A percentile compares a stretch with the other conserved stretches of the same genome.
These are phyloP conservation scores for Cytospora leucostoma DNA, from an alignment of 2,329 filamentous ascomycete species.

Conservation along the genomic window DNA sequence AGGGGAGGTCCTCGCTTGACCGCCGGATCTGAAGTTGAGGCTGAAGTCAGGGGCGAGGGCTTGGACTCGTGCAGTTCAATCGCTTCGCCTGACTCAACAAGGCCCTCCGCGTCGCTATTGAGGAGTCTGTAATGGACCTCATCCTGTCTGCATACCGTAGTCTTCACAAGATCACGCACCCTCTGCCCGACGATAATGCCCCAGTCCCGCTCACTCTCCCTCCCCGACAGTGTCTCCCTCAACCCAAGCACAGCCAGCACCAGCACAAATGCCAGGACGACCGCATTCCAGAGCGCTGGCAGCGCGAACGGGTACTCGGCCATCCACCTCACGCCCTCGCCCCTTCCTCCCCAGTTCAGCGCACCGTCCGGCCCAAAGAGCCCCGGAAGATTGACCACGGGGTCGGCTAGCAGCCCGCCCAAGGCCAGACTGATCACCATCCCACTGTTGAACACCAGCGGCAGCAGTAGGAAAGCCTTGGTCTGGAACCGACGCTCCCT, in stretches of 20 bases:
- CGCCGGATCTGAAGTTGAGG: neutral
- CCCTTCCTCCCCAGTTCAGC: slow-evolving; percentile 36
- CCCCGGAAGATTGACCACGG: slow-evolving; percentile 41
- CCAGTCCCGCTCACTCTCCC: slow-evolving; percentile 10
- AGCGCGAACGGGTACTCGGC: slow-evolving; percentile 47
- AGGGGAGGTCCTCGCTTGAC: slow-evolving; percentile 19
- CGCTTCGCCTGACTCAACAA: neutral
- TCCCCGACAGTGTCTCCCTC: slow-evolving; percentile 40
- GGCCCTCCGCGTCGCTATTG: neutral
- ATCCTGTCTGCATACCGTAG: neutral
- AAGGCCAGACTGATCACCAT: slow-evolving; percentile 45
- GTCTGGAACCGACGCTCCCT: slow-evolving; percentile 63
- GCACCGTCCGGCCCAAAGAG: slow-evolving; percentile 38
- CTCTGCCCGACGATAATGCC: slow-evolving; percentile 6
- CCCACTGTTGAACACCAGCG: slow-evolving; percentile 66
- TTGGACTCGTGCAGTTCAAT: neutral
- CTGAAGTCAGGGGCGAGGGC: neutral
- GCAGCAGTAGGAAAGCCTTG: slow-evolving; percentile 39
- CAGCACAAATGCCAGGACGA: slow-evolving; percentile 36
- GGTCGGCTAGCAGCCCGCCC: slow-evolving; percentile 48
- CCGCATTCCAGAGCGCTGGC: slow-evolving; percentile 44
- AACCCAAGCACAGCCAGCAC: slow-evolving; percentile 40
- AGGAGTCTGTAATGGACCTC: neutral
- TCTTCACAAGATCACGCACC: neutral
- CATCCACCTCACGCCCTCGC: slow-evolving; percentile 42